Conservation (phyloP, 2,329 filamentous ascomycete genomes). For the Pyrenophora graminea region DNA sequence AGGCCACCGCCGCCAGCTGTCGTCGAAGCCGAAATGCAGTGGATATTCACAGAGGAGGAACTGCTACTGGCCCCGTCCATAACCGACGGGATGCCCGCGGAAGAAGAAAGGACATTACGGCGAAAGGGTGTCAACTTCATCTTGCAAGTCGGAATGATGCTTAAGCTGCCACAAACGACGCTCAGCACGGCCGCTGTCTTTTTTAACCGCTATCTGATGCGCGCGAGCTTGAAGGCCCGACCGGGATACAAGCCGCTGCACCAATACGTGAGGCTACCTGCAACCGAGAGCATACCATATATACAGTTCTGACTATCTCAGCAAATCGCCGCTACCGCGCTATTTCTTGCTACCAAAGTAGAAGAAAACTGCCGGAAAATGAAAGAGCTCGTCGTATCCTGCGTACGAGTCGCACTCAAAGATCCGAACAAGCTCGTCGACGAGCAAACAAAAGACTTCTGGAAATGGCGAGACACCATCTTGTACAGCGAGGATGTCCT, state of each 20-base stretch:
- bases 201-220: slow-evolving; percentile 96
- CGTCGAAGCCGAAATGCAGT: slow-evolving; percentile 69
- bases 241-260: slow-evolving; percentile 73
- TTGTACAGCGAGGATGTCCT: slow-evolving; percentile 90
- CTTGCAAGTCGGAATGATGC: slow-evolving; percentile 86
- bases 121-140: slow-evolving; percentile 97
- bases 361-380: slow-evolving; percentile 97
- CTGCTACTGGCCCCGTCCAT: slow-evolving; percentile 81
- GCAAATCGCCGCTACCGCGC: slow-evolving; percentile 84
- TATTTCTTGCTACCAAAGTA: slow-evolving; percentile 95
- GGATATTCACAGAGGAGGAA: slow-evolving; percentile 87
- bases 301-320: slow-evolving; percentile 27
- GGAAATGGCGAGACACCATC: slow-evolving; percentile 95
- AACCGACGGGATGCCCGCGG: slow-evolving; percentile 74
- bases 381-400: slow-evolving; percentile 89
- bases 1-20: slow-evolving; percentile 52
- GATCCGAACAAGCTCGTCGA: slow-evolving; percentile 88
- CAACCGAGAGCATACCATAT: background rate
- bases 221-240: slow-evolving; percentile 76
- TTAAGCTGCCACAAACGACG: slow-evolving; percentile 90
- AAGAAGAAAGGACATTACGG: slow-evolving; percentile 78
- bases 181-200: slow-evolving; percentile 91
- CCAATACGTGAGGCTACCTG: slow-evolving; percentile 65
- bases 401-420: slow-evolving; percentile 93
- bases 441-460: slow-evolving; percentile 97